Percentiles rank a stretch among this genome's conserved stretches.
These are phyloP conservation scores for Helotiales sp. DNA, from an alignment of 2,329 filamentous ascomycete species.

Conservation along the genomic window DNA sequence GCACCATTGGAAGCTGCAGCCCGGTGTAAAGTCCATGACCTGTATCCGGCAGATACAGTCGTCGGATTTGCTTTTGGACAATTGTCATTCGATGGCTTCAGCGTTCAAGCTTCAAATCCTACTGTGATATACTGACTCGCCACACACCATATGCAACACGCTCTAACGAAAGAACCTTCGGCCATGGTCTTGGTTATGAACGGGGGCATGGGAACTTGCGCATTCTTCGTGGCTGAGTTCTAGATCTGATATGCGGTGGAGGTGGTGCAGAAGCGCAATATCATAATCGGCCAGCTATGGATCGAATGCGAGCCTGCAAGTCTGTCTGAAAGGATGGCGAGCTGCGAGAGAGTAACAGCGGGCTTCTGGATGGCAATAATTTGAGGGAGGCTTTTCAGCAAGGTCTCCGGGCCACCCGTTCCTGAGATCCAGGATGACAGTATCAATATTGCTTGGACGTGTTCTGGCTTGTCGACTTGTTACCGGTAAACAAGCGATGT, in stretches of 20 bases:
- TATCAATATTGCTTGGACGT: no score
- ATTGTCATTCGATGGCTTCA: conserved; percentile 9
- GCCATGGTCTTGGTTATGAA: no score
- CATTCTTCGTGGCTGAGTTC: conserved; percentile 24
- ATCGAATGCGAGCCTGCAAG: not conserved
- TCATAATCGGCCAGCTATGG: conserved; percentile 4
- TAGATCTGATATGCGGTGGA: conserved; percentile 10
- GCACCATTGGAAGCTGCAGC: not conserved
- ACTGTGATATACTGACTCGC: no score
- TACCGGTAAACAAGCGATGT: no score
- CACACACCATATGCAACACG: no score
- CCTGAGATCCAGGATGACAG: not conserved
- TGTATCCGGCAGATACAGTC: not conserved
- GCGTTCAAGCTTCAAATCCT: conserved; percentile 8
- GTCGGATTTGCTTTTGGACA: conserved; percentile 12
- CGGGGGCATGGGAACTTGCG: conserved; percentile 8
- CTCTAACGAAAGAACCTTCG: no score
- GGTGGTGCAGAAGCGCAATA: conserved; percentile 7
- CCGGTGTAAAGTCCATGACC: not conserved
- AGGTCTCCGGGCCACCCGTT: conserved; percentile 5
- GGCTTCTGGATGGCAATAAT: no score
- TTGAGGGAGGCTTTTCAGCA: not conserved
- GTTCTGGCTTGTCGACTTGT: no score
- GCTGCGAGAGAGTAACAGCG: not conserved
- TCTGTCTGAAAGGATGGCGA: not conserved